Evolutionary conservation across 2,329 filamentous ascomycete genomes (phyloP).

Genomic region (Colletotrichum ledebouriae): DNA sequence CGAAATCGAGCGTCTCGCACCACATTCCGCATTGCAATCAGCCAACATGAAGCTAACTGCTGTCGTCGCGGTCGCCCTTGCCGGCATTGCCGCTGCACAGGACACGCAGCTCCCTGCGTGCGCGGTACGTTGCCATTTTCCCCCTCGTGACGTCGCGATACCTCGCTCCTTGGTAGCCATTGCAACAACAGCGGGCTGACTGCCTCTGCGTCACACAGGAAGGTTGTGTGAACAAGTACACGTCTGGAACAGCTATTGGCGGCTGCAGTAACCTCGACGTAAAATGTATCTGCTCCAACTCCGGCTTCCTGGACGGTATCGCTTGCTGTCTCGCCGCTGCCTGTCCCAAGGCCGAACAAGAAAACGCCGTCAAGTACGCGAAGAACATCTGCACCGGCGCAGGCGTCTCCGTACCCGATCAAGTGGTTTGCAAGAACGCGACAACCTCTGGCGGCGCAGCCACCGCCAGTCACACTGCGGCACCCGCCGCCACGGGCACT

Average conservation of each 20-base stretch:
- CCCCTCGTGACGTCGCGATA: slow-evolving; percentile 4
- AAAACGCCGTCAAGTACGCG: slow-evolving; percentile 54
- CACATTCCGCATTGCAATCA: slow-evolving; percentile 35
- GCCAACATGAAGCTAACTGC: slow-evolving; percentile 53
- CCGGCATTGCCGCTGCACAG: slow-evolving; percentile 53
- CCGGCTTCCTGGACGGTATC: slow-evolving; percentile 55
- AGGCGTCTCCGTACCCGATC: slow-evolving; percentile 52
- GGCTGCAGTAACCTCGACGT: slow-evolving; percentile 56
- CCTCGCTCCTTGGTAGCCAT: neutral
- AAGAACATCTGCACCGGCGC: slow-evolving; percentile 54
- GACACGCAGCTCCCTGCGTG: slow-evolving; percentile 52
- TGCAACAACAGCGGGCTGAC: slow-evolving; percentile 44
- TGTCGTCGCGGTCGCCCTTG: slow-evolving; percentile 48
- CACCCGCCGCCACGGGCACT: slow-evolving; percentile 25
- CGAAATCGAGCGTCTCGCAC: slow-evolving; percentile 18
- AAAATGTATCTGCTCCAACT: slow-evolving; percentile 58
- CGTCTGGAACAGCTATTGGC: slow-evolving; percentile 51
- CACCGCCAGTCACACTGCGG: slow-evolving; percentile 9
- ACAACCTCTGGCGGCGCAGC: slow-evolving; percentile 24
- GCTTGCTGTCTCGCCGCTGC: slow-evolving; percentile 57
- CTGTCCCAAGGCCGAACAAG: slow-evolving; percentile 52
- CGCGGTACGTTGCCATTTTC: slow-evolving; percentile 52
- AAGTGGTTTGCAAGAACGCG: slow-evolving; percentile 52
- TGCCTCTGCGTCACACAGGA: slow-evolving; percentile 28
- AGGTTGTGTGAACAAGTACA: slow-evolving; percentile 52